phyloP scores from a whole-genome alignment of 306 rosid species.

The Ziziphus jujuba region DNA sequence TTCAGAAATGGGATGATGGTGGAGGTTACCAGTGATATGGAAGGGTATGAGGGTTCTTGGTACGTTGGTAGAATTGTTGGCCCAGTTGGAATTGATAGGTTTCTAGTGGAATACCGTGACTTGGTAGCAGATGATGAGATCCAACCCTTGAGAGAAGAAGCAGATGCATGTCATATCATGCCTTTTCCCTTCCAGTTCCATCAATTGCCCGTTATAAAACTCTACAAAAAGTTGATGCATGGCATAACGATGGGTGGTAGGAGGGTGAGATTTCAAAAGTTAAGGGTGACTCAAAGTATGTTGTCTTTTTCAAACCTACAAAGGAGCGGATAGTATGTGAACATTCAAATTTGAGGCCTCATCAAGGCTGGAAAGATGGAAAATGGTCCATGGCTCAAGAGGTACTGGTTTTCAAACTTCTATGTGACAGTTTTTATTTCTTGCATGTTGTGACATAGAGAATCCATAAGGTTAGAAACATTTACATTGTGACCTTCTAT shows the following conservation, averaged over 20 bases:
- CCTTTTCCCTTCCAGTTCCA: constrained; percentile 46
- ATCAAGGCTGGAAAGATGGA: constrained; percentile 44
- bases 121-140: constrained; percentile 35
- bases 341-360: constrained; percentile 39
- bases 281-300: constrained; percentile 17
- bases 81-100: constrained; percentile 28
- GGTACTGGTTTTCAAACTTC: constrained; percentile 31
- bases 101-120: constrained; percentile 41
- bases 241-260: constrained; percentile 66
- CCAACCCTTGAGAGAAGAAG: constrained; percentile 39
- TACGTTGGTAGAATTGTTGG: constrained; percentile 34
- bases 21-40: constrained; percentile 39
- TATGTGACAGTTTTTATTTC: not conserved
- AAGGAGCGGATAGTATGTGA: constrained; percentile 26
- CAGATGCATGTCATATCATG: constrained; percentile 29
- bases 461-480: too few relatives aligned
- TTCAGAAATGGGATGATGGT: constrained; percentile 34
- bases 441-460: not conserved
- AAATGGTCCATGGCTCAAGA: constrained; percentile 41
- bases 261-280: constrained; percentile 42
- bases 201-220: constrained; percentile 13
- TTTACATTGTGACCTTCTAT: too few relatives aligned
- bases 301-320: constrained; percentile 36
- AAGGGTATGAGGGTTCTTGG: constrained; percentile 54
- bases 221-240: constrained; percentile 46